Base-by-base conservation (phyloP, 2,329 filamentous ascomycete genomes). In the Elsinoe perseae region DNA sequence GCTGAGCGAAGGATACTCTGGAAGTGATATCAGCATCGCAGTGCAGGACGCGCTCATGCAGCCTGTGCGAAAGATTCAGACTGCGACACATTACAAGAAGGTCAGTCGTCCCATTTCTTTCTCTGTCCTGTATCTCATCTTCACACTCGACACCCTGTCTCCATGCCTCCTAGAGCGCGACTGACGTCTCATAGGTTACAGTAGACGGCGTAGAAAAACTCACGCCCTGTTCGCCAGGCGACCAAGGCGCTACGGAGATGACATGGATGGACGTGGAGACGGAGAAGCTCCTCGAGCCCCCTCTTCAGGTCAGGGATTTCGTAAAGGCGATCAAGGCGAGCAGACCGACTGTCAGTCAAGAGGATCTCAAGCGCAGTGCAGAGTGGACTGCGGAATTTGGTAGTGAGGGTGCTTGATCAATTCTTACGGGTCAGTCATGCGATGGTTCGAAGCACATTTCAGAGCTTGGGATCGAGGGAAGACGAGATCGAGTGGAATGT, bases 11-110 rank as follows among this genome's bases (percentile, higher is more conserved):
- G 93, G 93, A 0, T 98, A 95, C 72, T 96, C 91, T 0, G 93
- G 93, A 32, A 95, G 87, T 61, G 93, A 98, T 81, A 97, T 98
- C 64, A 83, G 81, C 66, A 97, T 97, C 67, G 90, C 89, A 2
- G 93, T 97, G 18, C 93, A 98, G 71, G 88, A 95, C 69, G 93
- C 93, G 0, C 76, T 98, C 36, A 98, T 98, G 93, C 90, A 96
- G 68, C 95, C 93, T 1, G 88, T 98, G 60, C 81, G 93, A 60
- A 95, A 96, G 73, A 97, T 98, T 63, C 86, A 97, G 70, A 95
- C 91, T 61, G 92, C 93, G 16, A 98, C 93, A 54, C 93, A 98
- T 75, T 98, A 97, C 74, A 96, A 96, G 72, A 85, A 87, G 76
- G 92, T 92, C 77, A 52, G 69, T 63, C 10, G 4, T 30, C 32